Conservation (phyloP, 2,329 filamentous ascomycete species). For the Lecanosticta acicola region DNA sequence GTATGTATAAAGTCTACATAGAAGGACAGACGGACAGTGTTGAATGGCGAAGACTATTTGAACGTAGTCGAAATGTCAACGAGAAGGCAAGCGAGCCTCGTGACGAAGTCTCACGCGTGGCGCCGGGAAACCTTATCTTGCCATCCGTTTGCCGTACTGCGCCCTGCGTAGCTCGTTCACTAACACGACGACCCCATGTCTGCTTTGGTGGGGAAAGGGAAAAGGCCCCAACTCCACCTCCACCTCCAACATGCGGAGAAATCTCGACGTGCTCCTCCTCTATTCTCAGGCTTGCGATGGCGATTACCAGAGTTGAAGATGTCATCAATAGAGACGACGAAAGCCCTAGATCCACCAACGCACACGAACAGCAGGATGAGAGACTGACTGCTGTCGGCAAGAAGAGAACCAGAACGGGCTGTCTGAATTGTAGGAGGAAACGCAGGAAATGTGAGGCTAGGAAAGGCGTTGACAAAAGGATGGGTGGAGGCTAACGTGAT, state of each 20-base stretch:
- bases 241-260: background rate
- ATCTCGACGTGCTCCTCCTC: background rate
- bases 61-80: too few species aligned
- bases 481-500: too few species aligned
- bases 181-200: background rate
- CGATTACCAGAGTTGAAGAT: constrained; percentile 9
- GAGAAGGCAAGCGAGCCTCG: too few species aligned
- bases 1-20: too few species aligned
- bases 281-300: constrained; percentile 5
- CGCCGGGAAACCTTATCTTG: background rate
- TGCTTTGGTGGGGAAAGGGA: background rate
- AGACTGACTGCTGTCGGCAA: constrained; percentile 24
- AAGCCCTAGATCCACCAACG: background rate
- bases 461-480: too few species aligned
- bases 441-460: constrained; percentile 31
- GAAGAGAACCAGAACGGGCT: constrained; percentile 32
- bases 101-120: background rate
- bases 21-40: too few species aligned
- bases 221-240: too few species aligned
- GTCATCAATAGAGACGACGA: constrained; percentile 8
- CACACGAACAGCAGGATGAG: constrained; percentile 9
- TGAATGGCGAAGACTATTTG: too few species aligned
- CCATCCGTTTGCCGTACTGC: too few species aligned
- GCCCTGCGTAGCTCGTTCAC: background rate
- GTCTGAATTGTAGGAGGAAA: constrained; percentile 32